Base-by-base conservation (phyloP, 2,329 filamentous ascomycete genomes). In the Colletotrichum viniferum region DNA sequence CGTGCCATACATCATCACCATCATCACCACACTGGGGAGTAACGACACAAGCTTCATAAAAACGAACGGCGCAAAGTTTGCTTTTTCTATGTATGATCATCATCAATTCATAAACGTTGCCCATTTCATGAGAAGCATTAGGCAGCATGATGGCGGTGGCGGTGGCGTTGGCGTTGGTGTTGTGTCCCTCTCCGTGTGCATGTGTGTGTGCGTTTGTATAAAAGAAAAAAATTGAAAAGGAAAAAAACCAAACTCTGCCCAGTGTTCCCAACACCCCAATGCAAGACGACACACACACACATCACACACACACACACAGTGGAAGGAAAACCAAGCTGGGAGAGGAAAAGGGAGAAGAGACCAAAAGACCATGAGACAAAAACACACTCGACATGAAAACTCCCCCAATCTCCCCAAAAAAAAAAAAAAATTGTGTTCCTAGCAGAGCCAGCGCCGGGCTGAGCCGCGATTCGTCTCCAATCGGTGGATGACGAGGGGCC, bases 41-140 rank as follows among this genome's bases (percentile, higher is more conserved):
- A 10, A 14, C 1, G 1, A 34, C 28, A 7, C 12, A 32, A 61
- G 9, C 16, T 30, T 34, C 48, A 68, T 60, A 26, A 65, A 73
- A 76, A 69, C 63, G 67, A 70, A 34, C 34, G 55, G 60, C 69
- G 70, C 21, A 55, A 63, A 68, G 24, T 61, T 65, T 48, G 58
- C 67, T 71, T 71, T 68, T 73, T 70, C 71, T 71, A 71, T 73
- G 66, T 73, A 71, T 73, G 71, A 73, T 73, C 34, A 71, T 73
- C 71, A 71, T 73, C 71, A 73, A 73, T 71, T 73, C 71, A 73
- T 73, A 73, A 73, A 73, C 71, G 71, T 73, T 65, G 62, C 66
- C 71, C 67, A 52, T 68, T 73, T 73, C 71, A 64, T 73, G 36
- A 73, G 71, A 71, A 64, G 71, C 71, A 73, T 73, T 73, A 73